Conservation (phyloP, 2,329 filamentous ascomycete species). For the Paradendryphiella salina region DNA sequence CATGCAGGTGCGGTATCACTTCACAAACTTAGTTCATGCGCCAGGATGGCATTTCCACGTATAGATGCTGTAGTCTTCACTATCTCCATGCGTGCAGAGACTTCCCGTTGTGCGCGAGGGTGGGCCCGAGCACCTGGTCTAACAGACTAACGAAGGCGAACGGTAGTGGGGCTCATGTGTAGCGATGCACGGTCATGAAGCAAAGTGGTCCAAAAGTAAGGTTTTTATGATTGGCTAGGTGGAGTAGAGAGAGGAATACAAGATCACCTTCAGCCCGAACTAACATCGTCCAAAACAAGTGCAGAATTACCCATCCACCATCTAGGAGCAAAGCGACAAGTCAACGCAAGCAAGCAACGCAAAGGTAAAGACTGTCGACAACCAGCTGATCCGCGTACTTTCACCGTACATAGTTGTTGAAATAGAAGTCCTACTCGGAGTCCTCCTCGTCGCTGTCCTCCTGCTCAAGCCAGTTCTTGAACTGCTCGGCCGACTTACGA, state of each 20-base stretch:
- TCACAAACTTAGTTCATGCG: not conserved
- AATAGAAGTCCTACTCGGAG: constrained; percentile 28
- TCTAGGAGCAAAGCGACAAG: constrained; percentile 8
- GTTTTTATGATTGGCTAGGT: constrained; percentile 19
- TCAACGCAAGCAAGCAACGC: constrained; percentile 13
- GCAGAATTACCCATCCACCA: no score
- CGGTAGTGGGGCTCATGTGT: constrained; percentile 8
- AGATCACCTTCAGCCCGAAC: constrained; percentile 4
- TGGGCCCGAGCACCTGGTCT: constrained; percentile 19
- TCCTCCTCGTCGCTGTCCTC: constrained; percentile 66
- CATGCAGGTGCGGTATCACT: not conserved
- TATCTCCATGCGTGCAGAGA: constrained; percentile 17
- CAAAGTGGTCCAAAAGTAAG: constrained; percentile 11
- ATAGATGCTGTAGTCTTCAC: not conserved
- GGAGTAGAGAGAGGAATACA: constrained; percentile 20
- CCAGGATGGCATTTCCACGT: not conserved
- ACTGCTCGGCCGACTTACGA: constrained; percentile 89
- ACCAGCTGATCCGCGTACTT: constrained; percentile 8
- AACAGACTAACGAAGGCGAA: constrained; percentile 8
- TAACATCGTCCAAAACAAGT: not conserved
- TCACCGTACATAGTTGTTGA: constrained; percentile 1
- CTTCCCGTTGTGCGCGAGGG: constrained; percentile 12
- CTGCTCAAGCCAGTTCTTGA: constrained; percentile 85
- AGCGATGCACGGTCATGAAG: constrained; percentile 13
- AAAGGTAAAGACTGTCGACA: constrained; percentile 14